Percentiles rank a stretch among this genome's conserved stretches.
These are phyloP conservation scores for Leishmania guyanensis DNA, from an alignment of 208 protist genomes.

Conservation along the genomic window DNA sequence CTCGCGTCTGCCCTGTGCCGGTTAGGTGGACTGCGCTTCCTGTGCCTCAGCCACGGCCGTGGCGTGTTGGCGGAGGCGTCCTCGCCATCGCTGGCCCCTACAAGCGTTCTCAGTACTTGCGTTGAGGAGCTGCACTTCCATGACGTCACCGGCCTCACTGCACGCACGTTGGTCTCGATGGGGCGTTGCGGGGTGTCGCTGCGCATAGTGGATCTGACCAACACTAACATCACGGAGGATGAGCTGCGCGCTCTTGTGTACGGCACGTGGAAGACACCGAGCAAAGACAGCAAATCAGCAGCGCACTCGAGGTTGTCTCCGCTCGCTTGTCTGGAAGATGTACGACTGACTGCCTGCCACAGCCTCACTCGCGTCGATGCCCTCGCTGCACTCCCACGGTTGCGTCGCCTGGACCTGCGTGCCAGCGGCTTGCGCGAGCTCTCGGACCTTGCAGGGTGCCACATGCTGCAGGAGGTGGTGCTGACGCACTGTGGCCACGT, in stretches of 20 bases:
- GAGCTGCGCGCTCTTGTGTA: constrained; percentile 21
- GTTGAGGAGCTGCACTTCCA: constrained; percentile 19
- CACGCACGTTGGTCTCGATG: constrained; percentile 6
- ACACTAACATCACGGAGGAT: constrained; percentile 15
- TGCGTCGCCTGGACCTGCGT: constrained; percentile 23
- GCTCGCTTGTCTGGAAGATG: constrained; percentile 18
- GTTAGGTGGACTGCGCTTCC: constrained; percentile 16
- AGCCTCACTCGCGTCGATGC: constrained; percentile 10
- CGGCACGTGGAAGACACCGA: constrained; percentile 4
- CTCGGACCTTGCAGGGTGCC: constrained; percentile 11
- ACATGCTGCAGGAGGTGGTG: constrained; percentile 22
- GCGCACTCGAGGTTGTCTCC: background rate
- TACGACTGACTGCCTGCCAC: constrained; percentile 29
- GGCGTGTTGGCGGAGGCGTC: background rate
- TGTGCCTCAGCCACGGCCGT: constrained; percentile 9
- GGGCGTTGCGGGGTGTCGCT: constrained; percentile 14
- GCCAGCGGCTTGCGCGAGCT: constrained; percentile 12
- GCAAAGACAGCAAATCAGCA: background rate
- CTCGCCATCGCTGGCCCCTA: background rate
- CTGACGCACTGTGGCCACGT: constrained; percentile 22
- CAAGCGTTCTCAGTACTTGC: background rate
- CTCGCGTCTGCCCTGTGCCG: constrained; percentile 1
- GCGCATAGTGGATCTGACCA: constrained; percentile 26
- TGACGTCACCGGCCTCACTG: constrained; percentile 12
- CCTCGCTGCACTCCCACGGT: constrained; percentile 21